Evolutionary conservation across 768 basidiomycete species (phyloP).

Genomic region (Tephrocybe rancida): DNA sequence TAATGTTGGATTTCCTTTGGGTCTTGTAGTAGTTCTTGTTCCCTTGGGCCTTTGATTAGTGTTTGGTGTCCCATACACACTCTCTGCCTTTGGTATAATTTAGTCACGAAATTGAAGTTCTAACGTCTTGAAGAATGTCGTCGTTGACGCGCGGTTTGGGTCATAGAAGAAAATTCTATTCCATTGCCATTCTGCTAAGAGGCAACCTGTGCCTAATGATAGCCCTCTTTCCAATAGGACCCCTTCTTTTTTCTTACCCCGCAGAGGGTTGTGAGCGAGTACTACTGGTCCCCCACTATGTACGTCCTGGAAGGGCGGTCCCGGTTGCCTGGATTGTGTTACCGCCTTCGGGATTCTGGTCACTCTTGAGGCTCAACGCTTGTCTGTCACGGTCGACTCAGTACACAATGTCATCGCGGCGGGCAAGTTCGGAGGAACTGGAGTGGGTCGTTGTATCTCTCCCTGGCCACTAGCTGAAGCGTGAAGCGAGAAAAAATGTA

Average conservation of each 20-base stretch:
- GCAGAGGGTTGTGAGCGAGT: neutral
- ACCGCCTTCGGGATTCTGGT: neutral
- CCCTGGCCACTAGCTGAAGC: too few species aligned
- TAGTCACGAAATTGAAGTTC: too few species aligned
- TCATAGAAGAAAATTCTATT: neutral
- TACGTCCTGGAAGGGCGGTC: neutral
- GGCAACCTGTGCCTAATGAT: neutral
- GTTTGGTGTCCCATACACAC: too few species aligned
- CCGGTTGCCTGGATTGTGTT: neutral
- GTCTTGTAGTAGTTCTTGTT: too few species aligned
- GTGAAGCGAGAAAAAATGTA: too few species aligned
- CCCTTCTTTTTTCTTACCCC: conserved; percentile 2
- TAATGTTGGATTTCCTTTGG: too few species aligned
- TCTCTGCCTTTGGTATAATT: too few species aligned
- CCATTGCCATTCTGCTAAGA: too few species aligned
- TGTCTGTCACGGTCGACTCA: neutral
- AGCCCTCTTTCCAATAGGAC: neutral
- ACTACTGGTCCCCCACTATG: neutral
- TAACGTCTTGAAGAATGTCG: too few species aligned
- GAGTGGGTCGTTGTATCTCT: neutral
- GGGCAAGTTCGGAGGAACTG: neutral
- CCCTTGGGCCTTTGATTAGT: too few species aligned
- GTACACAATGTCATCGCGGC: neutral
- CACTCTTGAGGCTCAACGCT: neutral
- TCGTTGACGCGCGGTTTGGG: too few species aligned